Percentiles rank a stretch among this genome's conserved stretches.
Conservation (phyloP, 805 yeast genomes). For the Lipomyces chichibuensis region DNA sequence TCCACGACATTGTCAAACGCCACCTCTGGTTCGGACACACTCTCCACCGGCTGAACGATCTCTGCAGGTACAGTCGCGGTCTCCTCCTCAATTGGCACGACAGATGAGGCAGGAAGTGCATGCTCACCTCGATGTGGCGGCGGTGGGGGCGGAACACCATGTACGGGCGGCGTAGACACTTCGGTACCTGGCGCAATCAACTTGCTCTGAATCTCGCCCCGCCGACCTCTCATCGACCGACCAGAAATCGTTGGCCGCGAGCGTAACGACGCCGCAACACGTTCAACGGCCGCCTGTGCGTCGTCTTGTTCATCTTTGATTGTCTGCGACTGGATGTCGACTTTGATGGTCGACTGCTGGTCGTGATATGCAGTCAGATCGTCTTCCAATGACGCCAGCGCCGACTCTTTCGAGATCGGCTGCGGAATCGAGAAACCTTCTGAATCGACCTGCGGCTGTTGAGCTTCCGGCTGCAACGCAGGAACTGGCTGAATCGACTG, state of each 20-base stretch:
- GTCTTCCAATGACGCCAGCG: constrained; percentile 20
- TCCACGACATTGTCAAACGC: not conserved
- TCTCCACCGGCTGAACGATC: not conserved
- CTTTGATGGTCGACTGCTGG: constrained; percentile 27
- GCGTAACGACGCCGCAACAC: constrained; percentile 42
- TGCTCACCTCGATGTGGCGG: constrained; percentile 25
- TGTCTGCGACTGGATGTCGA: constrained; percentile 38
- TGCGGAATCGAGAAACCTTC: constrained; percentile 36
- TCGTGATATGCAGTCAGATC: not conserved
- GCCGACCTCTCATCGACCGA: constrained; percentile 39
- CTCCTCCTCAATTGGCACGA: constrained; percentile 5
- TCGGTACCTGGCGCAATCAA: constrained; percentile 8
- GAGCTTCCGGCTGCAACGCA: constrained; percentile 9
- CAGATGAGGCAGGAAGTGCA: not conserved
- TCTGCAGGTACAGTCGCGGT: not conserved
- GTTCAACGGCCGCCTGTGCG: constrained; percentile 41
- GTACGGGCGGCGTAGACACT: constrained; percentile 4
- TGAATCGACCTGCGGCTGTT: constrained; percentile 23
- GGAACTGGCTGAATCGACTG: constrained; percentile 4
- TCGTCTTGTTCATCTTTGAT: constrained; percentile 39
- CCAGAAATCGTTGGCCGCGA: constrained; percentile 40
- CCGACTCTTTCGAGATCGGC: constrained; percentile 35
- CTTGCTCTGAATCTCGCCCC: constrained; percentile 42
- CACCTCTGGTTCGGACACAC: not conserved
- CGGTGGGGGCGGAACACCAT: constrained; percentile 27